These are phyloP conservation scores for Neurospora hispaniola DNA, from an alignment of 495 filamentous ascomycete genomes.

Conservation along the genomic window DNA sequence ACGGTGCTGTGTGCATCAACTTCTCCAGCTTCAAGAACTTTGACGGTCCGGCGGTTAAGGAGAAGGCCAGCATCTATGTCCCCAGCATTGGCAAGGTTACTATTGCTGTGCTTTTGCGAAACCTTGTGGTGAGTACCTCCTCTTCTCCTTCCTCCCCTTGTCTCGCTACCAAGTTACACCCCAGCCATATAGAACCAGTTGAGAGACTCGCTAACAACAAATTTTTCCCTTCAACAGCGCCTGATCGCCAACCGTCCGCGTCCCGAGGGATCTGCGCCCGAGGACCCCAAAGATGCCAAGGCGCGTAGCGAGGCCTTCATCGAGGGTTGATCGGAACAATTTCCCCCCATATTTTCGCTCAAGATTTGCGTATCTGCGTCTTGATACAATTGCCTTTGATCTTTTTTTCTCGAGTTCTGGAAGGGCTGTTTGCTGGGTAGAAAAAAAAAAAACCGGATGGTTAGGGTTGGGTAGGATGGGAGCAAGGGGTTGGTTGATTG, in stretches of 20 bases:
- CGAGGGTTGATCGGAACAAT: constrained; percentile 17
- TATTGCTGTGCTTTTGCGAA: constrained; percentile 80
- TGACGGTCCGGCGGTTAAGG: constrained; percentile 65
- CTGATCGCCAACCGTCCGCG: constrained; percentile 30
- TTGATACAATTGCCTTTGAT: background rate
- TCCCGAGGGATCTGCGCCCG: constrained; percentile 17
- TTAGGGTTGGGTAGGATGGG: background rate
- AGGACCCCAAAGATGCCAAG: constrained; percentile 22
- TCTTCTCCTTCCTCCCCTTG: background rate
- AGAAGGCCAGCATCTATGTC: constrained; percentile 93
- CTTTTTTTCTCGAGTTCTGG: background rate
- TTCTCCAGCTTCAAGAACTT: constrained; percentile 98
- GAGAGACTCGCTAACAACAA: background rate
- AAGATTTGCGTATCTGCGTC: background rate
- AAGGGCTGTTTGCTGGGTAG: background rate
- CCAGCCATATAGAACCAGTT: background rate
- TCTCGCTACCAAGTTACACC: background rate
- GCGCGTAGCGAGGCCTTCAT: constrained; percentile 27
- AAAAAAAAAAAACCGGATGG: background rate
- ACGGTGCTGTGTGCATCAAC: constrained; percentile 93
- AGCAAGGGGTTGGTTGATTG: background rate
- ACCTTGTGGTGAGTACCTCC: constrained; percentile 59
- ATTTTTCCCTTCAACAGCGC: constrained; percentile 14
- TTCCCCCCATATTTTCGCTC: background rate
- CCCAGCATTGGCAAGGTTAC: constrained; percentile 97